phyloP scores from a whole-genome alignment of 345 rosid genomes.

The Salix caprea region DNA sequence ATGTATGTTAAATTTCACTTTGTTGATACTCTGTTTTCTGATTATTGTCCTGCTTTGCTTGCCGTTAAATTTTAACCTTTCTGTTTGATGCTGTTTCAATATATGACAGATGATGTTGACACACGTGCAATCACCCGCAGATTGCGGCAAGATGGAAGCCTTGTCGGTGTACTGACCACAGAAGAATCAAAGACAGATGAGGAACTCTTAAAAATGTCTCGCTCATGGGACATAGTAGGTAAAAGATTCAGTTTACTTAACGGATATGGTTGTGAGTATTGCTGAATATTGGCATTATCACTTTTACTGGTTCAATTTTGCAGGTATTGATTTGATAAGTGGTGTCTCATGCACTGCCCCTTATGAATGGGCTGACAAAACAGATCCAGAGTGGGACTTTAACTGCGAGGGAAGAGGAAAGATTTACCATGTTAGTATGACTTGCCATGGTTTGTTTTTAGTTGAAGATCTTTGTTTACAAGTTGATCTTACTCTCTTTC shows the following conservation, averaged over 20 bases:
- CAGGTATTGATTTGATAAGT: conserved; percentile 86
- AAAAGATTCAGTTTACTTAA: conserved; percentile 10
- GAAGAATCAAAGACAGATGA: conserved; percentile 67
- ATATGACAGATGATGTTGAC: conserved; percentile 76
- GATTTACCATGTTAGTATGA: conserved; percentile 50
- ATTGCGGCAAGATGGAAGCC: conserved; percentile 93
- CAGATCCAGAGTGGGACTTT: conserved; percentile 77
- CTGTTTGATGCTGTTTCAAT: not conserved
- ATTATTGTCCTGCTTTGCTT: not conserved
- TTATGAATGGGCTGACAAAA: conserved; percentile 74
- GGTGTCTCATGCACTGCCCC: conserved; percentile 72
- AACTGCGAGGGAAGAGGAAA: conserved; percentile 40
- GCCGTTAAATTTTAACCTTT: not conserved
- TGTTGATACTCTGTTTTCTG: not conserved
- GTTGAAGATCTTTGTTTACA: conserved; percentile 4
- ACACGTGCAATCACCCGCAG: conserved; percentile 94
- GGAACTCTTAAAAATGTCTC: conserved; percentile 78
- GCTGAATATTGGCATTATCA: not conserved
- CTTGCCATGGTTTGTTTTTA: conserved; percentile 4
- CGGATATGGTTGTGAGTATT: not conserved
- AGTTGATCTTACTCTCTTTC: conserved; percentile 11
- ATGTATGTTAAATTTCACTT: conserved; percentile 35
- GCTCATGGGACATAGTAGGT: conserved; percentile 90
- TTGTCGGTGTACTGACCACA: conserved; percentile 89
- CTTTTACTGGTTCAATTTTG: conserved; percentile 21